phyloP scores from a whole-genome alignment of 2,329 filamentous ascomycete genomes.

The Chaetomium sp. region DNA sequence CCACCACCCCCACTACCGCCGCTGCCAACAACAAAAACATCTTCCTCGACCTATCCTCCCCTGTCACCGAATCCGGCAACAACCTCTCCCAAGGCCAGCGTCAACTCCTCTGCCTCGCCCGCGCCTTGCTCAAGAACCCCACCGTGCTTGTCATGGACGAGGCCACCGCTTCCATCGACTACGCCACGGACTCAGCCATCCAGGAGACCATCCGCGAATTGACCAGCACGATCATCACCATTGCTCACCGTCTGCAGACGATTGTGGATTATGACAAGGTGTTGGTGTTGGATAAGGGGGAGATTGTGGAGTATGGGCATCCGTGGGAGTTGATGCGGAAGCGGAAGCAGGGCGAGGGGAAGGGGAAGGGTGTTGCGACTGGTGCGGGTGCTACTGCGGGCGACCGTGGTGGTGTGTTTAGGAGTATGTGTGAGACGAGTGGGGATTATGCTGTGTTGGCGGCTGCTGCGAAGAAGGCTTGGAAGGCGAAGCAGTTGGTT shows the following conservation, averaged over 20 bases:
- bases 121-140: constrained; percentile 84
- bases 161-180: constrained; percentile 95
- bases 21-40: constrained; percentile 79
- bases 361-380: no score
- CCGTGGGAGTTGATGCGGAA: constrained; percentile 74
- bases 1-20: background rate
- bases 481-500: constrained; percentile 34
- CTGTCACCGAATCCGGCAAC: constrained; percentile 81
- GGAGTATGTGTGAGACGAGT: constrained; percentile 59
- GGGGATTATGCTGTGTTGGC: constrained; percentile 48
- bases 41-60: constrained; percentile 78
- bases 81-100: constrained; percentile 96
- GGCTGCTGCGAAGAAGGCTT: constrained; percentile 51
- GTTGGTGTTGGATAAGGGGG: constrained; percentile 82
- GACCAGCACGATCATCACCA: constrained; percentile 89
- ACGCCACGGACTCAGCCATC: constrained; percentile 90
- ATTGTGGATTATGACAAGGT: constrained; percentile 99
- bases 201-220: constrained; percentile 94
- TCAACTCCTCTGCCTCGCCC: constrained; percentile 86
- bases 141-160: constrained; percentile 99
- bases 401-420: constrained; percentile 42
- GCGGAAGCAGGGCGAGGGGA: constrained; percentile 16
- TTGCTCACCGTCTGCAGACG: constrained; percentile 90
- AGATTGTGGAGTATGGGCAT: constrained; percentile 83
- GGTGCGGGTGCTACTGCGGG: no score